Percentiles rank a stretch among this genome's conserved stretches.
These are phyloP conservation scores for Penicillium odoratum DNA, from an alignment of 495 filamentous ascomycete genomes.

Conservation along the genomic window DNA sequence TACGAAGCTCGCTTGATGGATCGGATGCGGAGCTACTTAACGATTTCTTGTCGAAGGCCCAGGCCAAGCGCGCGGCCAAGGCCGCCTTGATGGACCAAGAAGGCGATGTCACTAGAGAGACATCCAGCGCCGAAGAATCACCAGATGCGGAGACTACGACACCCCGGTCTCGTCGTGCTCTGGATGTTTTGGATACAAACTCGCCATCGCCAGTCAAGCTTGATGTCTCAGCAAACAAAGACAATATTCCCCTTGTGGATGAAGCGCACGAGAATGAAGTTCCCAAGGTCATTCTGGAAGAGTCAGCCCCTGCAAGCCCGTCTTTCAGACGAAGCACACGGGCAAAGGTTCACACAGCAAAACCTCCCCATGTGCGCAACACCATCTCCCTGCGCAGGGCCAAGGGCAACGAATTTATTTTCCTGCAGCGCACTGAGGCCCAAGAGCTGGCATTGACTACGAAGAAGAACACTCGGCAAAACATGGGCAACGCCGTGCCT, in stretches of 20 bases:
- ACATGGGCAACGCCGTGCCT: constrained; percentile 53
- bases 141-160: constrained; percentile 33
- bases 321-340: constrained; percentile 46
- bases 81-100: constrained; percentile 28
- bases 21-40: constrained; percentile 62
- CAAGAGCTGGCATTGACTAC: constrained; percentile 58
- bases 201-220: constrained; percentile 52
- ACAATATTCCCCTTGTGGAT: constrained; percentile 14
- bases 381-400: constrained; percentile 56
- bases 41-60: constrained; percentile 60
- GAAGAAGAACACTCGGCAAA: constrained; percentile 56
- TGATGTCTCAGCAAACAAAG: constrained; percentile 33
- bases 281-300: constrained; percentile 23
- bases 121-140: constrained; percentile 21
- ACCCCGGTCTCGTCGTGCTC: constrained; percentile 46
- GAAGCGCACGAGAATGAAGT: constrained; percentile 17
- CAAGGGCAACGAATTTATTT: constrained; percentile 56
- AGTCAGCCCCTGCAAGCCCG: constrained; percentile 30
- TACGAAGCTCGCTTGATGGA: constrained; percentile 47
- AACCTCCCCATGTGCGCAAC: constrained; percentile 39
- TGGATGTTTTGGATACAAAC: constrained; percentile 55
- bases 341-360: constrained; percentile 29
- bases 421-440: constrained; percentile 56
- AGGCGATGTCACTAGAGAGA: constrained; percentile 18
- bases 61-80: constrained; percentile 59